A percentile compares a stretch with the other conserved stretches of the same genome.
Evolutionary conservation across 129 eudicot genomes (phyloP).

Genomic region (carrot (Daucus carota)): DNA sequence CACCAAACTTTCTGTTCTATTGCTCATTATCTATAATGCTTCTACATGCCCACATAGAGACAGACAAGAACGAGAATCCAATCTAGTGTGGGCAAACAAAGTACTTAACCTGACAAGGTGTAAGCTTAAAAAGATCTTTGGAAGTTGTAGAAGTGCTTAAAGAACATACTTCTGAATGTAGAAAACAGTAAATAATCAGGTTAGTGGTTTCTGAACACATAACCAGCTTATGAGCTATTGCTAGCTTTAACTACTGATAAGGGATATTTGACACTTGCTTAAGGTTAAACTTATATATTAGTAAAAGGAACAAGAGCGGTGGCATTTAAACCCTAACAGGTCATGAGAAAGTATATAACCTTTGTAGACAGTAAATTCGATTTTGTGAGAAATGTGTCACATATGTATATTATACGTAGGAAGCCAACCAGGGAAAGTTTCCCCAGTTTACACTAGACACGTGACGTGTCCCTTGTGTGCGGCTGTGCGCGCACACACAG

Average conservation of each 20-base stretch:
- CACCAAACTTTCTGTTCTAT: not conserved
- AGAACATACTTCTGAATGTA: not conserved
- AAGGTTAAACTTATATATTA: not conserved
- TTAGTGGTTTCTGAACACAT: not conserved
- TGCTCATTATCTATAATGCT: not conserved
- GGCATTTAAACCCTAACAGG: not conserved
- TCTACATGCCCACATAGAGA: not conserved
- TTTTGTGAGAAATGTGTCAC: not conserved
- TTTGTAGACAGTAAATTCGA: not conserved
- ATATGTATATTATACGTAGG: not conserved
- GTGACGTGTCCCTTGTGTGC: no score
- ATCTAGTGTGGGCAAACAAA: no score
- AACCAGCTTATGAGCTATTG: not conserved
- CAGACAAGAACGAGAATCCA: no score
- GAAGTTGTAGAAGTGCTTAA: no score
- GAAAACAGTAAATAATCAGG: not conserved
- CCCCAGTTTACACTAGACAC: not conserved
- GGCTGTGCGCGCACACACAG: not conserved
- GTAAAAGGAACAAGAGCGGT: not conserved
- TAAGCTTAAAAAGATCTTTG: no score
- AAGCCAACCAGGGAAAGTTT: not conserved
- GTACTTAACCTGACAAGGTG: no score
- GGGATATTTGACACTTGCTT: not conserved
- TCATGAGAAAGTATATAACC: not conserved
- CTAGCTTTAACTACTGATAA: not conserved